A percentile compares a stretch with the other conserved stretches of the same genome.
These are phyloP conservation scores for Penstemon newberryi DNA, from an alignment of 257 asterid genomes.

Conservation along the genomic window DNA sequence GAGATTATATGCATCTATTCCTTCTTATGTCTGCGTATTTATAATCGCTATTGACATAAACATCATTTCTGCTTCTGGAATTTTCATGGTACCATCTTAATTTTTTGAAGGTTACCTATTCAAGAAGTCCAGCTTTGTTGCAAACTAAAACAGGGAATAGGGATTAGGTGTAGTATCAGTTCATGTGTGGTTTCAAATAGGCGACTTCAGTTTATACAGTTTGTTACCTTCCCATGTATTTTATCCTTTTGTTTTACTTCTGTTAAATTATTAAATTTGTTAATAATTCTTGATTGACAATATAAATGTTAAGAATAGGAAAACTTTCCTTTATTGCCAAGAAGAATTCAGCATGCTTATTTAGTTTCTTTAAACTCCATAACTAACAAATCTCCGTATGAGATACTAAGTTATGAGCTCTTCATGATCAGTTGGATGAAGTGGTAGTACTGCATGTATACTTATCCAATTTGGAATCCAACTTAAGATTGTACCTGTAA, in stretches of 20 bases:
- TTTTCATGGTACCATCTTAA: too few species aligned
- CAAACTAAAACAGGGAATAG: neutral
- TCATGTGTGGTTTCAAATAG: neutral
- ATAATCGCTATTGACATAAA: neutral
- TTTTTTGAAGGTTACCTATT: constrained; percentile 16
- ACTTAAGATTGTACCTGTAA: too few species aligned
- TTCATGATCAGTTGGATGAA: too few species aligned
- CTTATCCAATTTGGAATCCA: too few species aligned
- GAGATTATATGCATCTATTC: neutral
- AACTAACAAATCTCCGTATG: too few species aligned
- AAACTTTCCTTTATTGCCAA: too few species aligned
- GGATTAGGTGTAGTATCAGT: constrained; percentile 18
- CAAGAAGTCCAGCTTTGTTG: constrained; percentile 1
- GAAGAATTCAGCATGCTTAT: too few species aligned
- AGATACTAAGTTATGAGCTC: too few species aligned
- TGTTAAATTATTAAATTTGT: constrained; percentile 3
- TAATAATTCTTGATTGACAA: neutral
- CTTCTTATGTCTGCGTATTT: neutral
- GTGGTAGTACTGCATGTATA: too few species aligned
- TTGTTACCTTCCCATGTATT: neutral
- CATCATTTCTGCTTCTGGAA: neutral
- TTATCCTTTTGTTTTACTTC: neutral
- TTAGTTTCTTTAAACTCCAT: too few species aligned
- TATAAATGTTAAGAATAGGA: neutral
- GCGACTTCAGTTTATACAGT: constrained; percentile 1